Evolutionary conservation across 2,329 filamentous ascomycete genomes (phyloP).

Genomic region (Cordyceps tenuipes): DNA sequence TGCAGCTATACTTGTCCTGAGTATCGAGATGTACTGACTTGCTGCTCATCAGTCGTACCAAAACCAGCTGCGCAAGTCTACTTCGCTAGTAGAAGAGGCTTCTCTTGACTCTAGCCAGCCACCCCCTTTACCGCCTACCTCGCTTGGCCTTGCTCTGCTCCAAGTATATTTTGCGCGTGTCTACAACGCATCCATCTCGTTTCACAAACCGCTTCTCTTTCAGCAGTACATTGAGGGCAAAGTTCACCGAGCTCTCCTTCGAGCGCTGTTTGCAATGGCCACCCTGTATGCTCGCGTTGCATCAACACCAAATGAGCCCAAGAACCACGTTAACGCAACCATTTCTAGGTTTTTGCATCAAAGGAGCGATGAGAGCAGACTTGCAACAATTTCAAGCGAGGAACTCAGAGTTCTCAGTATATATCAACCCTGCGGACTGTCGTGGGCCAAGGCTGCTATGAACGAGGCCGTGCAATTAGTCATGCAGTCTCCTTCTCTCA

Average conservation of each 20-base stretch:
- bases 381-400: neutral
- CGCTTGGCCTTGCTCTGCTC: neutral
- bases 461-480: neutral
- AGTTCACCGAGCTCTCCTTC: constrained; percentile 1
- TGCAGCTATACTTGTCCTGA: too few relatives aligned
- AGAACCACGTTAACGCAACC: neutral
- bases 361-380: neutral
- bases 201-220: constrained; percentile 1
- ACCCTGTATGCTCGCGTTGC: neutral
- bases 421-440: neutral
- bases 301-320: too few relatives aligned
- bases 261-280: constrained; percentile 1
- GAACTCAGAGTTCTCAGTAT: neutral
- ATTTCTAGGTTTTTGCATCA: neutral
- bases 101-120: neutral
- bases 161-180: constrained; percentile 4
- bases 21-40: neutral
- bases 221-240: constrained; percentile 2
- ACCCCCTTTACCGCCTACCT: constrained; percentile 1
- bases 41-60: neutral
- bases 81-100: neutral
- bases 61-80: neutral
- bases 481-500: neutral
- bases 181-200: neutral
- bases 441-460: constrained; percentile 1